Base-by-base conservation (phyloP, 108 stramenopile species). In the Epithemia pelagica region DNA sequence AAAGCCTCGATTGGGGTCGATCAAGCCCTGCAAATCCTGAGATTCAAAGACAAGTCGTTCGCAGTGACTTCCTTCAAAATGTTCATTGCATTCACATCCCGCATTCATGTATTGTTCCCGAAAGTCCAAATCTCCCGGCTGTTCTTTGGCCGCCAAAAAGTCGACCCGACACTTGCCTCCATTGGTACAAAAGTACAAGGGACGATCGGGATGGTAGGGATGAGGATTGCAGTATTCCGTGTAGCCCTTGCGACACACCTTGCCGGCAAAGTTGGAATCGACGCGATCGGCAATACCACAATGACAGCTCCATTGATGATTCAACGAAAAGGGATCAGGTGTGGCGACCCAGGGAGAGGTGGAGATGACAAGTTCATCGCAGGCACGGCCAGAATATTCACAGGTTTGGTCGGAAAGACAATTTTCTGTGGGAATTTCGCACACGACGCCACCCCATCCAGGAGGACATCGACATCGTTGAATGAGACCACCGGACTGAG, bases 61-160 rank as follows among this genome's bases (percentile, higher is more conserved):
- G 61, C 86, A 87, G 53, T 87, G 86, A 8, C 66, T 69, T 10
- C 86, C 86, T 70, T 78, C 65, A 66, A 87, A 87, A 10, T 84
- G 72, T 2, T 58, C 54, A n/a, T 79, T 77, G 32, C 86, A 87
- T 31, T 63, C 52, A 76, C 86, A 87, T 20, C 85, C 85, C 29
- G 58, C 30, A 68, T 79, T 15, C 37, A 46, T 46, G 37, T 46
- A 46, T 46, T 46, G 37, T 46, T 46, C 37, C 10, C 37, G 37
- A 10, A 46, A 5, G 70, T 33, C 77, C 78, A 52, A 46, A 46
- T 46, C 37, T 5, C 37, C 8, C 25, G 27, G 3, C 27, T 29
- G 27, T 59, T 59, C 29, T 3, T 2, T 20, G 1, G 27, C 29
- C 7, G 26, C 26, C 26, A 26, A 46, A 46, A 10, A 46, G 15